These are phyloP conservation scores for Botrytis porri DNA, from an alignment of 2,329 filamentous ascomycete species.

Conservation along the genomic window DNA sequence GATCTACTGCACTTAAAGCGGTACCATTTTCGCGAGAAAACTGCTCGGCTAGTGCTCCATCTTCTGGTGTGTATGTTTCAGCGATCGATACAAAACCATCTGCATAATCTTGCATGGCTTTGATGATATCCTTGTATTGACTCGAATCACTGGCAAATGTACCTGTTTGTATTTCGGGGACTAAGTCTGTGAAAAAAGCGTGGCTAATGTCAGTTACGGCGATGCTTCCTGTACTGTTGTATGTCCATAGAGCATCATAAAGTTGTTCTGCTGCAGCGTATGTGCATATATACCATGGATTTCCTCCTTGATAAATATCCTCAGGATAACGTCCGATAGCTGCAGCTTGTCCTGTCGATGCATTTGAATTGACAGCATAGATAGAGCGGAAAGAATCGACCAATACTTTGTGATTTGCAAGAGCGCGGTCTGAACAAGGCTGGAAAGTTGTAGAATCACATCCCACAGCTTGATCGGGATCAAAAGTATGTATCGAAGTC, in stretches of 20 bases:
- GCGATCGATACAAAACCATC: constrained; percentile 53
- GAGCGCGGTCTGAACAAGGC: constrained; percentile 50
- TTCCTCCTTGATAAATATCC: constrained; percentile 72
- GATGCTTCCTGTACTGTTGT: constrained; percentile 61
- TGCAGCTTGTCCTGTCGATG: constrained; percentile 56
- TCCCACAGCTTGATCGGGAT: constrained; percentile 51
- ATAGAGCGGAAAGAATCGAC: constrained; percentile 67
- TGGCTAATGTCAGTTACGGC: constrained; percentile 62
- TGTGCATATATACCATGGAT: constrained; percentile 67
- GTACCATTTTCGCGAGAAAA: constrained; percentile 53
- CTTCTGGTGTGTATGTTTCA: constrained; percentile 49
- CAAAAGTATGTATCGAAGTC: constrained; percentile 64
- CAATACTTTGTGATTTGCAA: constrained; percentile 73
- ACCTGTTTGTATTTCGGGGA: constrained; percentile 54
- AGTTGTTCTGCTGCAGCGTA: constrained; percentile 49
- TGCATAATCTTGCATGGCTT: constrained; percentile 61
- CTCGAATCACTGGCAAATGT: constrained; percentile 62
- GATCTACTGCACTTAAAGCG: constrained; percentile 60
- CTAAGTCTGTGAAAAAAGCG: constrained; percentile 67
- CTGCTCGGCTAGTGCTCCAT: constrained; percentile 65
- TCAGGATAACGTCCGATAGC: constrained; percentile 66
- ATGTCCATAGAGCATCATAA: constrained; percentile 68
- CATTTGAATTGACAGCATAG: constrained; percentile 67
- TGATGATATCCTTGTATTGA: constrained; percentile 48
- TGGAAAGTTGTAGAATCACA: constrained; percentile 73